These are phyloP conservation scores for Monosporozyma siamensis DNA, from an alignment of 805 yeast genomes.

Conservation along the genomic window DNA sequence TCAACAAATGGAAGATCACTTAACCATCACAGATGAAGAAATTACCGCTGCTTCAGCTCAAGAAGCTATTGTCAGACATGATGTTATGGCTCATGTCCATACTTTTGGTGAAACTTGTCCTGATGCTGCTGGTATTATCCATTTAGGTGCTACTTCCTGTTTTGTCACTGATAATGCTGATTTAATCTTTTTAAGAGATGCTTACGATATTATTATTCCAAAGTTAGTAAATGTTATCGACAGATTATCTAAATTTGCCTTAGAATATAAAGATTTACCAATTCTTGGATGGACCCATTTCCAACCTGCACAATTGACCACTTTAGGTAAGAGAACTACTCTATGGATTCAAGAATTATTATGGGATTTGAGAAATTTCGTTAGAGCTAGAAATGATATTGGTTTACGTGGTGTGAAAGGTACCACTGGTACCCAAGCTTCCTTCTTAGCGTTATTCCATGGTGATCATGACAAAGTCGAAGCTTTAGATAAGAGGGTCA, in stretches of 20 bases:
- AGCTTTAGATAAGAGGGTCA: conserved; percentile 81
- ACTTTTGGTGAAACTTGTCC: conserved; percentile 89
- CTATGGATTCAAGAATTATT: conserved; percentile 95
- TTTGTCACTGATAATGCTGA: conserved; percentile 97
- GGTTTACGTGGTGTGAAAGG: conserved; percentile 98
- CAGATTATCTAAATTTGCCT: conserved; percentile 79
- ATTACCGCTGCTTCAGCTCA: conserved; percentile 81
- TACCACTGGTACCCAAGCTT: conserved; percentile 98
- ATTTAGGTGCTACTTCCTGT: conserved; percentile 97
- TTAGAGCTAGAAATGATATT: conserved; percentile 90
- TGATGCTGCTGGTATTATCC: conserved; percentile 94
- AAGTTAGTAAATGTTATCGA: conserved; percentile 93
- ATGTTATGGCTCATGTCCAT: conserved; percentile 99
- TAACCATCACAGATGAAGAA: conserved; percentile 85
- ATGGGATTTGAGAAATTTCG: conserved; percentile 95
- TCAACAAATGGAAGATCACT: conserved; percentile 68
- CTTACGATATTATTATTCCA: conserved; percentile 86
- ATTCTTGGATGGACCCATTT: conserved; percentile 99
- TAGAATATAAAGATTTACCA: conserved; percentile 88
- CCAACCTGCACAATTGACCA: conserved; percentile 98
- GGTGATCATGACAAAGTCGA: conserved; percentile 97
- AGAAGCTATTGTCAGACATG: conserved; percentile 97
- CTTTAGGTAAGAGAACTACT: conserved; percentile 97
- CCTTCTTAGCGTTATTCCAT: conserved; percentile 88
- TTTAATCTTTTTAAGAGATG: conserved; percentile 90